Evolutionary conservation across 768 basidiomycete genomes (phyloP).

Genomic region (Paxillus ammoniavirescens): DNA sequence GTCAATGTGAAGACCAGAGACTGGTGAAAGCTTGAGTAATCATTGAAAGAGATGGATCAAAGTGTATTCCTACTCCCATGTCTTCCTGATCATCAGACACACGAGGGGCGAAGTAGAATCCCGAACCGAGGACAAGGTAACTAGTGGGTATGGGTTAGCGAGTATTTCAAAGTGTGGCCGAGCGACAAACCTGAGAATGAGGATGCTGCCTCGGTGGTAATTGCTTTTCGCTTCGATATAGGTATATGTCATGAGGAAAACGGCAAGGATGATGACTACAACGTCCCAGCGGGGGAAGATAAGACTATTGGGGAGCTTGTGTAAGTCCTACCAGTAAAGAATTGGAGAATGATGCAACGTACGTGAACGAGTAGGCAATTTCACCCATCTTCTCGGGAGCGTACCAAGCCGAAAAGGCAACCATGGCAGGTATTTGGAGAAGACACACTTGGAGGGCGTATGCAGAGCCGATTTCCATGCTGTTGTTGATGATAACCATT

Average conservation of each 20-base stretch:
- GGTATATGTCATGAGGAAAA: constrained; percentile 97
- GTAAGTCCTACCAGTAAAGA: not conserved
- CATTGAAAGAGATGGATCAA: constrained; percentile 3
- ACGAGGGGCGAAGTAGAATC: constrained; percentile 87
- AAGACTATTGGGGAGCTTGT: constrained; percentile 49
- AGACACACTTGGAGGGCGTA: constrained; percentile 98
- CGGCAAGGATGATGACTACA: constrained; percentile 88
- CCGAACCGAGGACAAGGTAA: constrained; percentile 86
- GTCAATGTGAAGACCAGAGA: constrained; percentile 10
- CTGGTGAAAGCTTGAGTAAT: constrained; percentile 8
- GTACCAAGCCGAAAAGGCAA: constrained; percentile 97
- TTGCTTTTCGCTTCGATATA: constrained; percentile 99
- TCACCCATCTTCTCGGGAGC: constrained; percentile 83
- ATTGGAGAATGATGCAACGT: constrained; percentile 32
- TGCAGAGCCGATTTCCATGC: constrained; percentile 99
- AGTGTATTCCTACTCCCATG: constrained; percentile 1
- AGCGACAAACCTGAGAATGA: constrained; percentile 75
- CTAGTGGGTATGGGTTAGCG: constrained; percentile 37
- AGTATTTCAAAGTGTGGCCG: not conserved
- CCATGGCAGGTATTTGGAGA: constrained; percentile 97
- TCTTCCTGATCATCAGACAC: constrained; percentile 21
- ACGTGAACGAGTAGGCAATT: constrained; percentile 92
- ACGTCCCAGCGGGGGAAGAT: constrained; percentile 99
- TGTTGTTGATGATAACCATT: constrained; percentile 29
- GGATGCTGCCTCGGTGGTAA: constrained; percentile 95